Base-by-base conservation (phyloP, 371 early-diverging fungal species). In the Apophysomyces sp. region DNA sequence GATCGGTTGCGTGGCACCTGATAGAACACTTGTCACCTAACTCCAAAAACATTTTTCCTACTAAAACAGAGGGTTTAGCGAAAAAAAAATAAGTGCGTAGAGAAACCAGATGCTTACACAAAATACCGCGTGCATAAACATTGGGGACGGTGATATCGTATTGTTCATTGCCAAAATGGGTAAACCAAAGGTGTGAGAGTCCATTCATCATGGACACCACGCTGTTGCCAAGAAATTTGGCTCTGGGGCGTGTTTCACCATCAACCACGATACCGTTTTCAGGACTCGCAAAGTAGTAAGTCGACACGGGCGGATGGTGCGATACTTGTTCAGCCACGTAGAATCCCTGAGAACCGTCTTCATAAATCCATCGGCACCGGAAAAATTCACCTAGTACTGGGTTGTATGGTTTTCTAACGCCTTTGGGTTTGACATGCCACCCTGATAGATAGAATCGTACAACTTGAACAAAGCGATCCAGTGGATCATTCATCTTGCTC, bases 401-500 rank as follows among this genome's bases (percentile, higher is more conserved):
- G 65, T 98, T 98, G 74, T 94, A 98, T 4, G 98, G 98, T 69
- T 98, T 98, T 75, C 94, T 94, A 12, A 97, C 98, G 32, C 98
- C 98, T 81, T 89, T 92, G 24, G 98, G 98, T 67, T 89, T 89
- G 55, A 96, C 94, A 72, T 98, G 97, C 96, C 96, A 97, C 1
- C 97, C 97, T n/a, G 95, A 90, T 51, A 98, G 78, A 71, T 88
- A 97, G 80, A 93, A 97, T 56, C 89, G 82, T 3, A 94, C 87
- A n/a, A 95, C 91, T 29, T 86, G 86, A 32, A 97, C 76, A 66
- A 98, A 95, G n/a, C 98, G 83, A 27, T 90, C 65, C 2, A 89
- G 67, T 13, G 95, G 92, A 71, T 95, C 93, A 4, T 81, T 66
- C 56, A 82, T 57, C 28, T 82, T 78, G 63, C 77, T 73, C 13